Evolutionary conservation across 1,284 basidiomycete genomes (phyloP).

Genomic region (Afroboletus lepidellus): DNA sequence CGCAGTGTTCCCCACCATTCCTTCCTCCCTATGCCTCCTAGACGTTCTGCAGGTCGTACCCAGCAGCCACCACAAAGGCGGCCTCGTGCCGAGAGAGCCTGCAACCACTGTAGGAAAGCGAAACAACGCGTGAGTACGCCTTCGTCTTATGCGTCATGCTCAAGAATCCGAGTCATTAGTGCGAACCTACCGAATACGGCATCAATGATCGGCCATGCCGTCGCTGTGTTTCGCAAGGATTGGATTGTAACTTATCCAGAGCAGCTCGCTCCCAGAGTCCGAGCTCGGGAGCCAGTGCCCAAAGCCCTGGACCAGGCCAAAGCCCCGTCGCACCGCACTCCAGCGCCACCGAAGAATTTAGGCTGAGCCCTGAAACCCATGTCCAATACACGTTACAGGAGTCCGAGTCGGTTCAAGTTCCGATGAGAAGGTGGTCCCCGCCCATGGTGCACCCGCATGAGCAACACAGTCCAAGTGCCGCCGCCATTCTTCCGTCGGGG

Average conservation of each 20-base stretch:
- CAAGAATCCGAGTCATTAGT: slow-evolving; percentile 13
- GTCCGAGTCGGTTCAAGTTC: slow-evolving; percentile 1
- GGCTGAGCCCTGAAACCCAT: neutral
- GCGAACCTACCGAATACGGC: slow-evolving; percentile 18
- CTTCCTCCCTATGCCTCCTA: slow-evolving; percentile 15
- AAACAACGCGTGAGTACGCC: slow-evolving; percentile 21
- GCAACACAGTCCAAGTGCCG: slow-evolving; percentile 6
- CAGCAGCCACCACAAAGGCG: slow-evolving; percentile 16
- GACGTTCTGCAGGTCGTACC: slow-evolving; percentile 6
- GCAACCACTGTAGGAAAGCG: slow-evolving; percentile 17
- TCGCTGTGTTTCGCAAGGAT: slow-evolving; percentile 18
- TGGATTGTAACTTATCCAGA: slow-evolving; percentile 13
- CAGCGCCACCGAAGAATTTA: slow-evolving; percentile 8
- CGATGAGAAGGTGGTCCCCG: slow-evolving; percentile 4
- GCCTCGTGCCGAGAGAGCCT: slow-evolving; percentile 19
- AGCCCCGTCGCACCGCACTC: slow-evolving; percentile 1
- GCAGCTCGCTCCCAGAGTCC: slow-evolving; percentile 26
- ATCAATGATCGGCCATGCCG: slow-evolving; percentile 19
- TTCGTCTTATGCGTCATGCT: slow-evolving; percentile 2
- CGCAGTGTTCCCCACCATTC: slow-evolving; percentile 9
- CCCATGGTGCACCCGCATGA: slow-evolving; percentile 1
- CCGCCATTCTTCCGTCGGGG: neutral
- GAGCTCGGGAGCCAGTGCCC: slow-evolving; percentile 10
- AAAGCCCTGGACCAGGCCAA: slow-evolving; percentile 12
- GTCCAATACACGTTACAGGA: slow-evolving; percentile 9